Evolutionary conservation across 2,329 filamentous ascomycete species (phyloP), one percentile per base, ranked within the genome.

Genomic region (Shiraia bambusicola): DNA sequence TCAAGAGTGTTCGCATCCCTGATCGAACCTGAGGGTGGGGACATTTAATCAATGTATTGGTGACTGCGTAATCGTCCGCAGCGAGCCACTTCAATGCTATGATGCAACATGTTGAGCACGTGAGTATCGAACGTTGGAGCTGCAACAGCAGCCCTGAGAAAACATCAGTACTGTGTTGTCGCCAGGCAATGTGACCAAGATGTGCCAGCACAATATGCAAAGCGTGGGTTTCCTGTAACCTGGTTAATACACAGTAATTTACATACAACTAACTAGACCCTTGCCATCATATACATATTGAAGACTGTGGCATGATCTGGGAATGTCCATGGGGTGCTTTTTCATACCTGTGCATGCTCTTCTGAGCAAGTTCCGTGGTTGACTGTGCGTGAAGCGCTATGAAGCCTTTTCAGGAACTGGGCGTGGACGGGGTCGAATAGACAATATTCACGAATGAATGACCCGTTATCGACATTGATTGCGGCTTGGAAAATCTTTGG

Each of bases 371-470:
- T 65, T 0, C 72, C 70, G 14, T 65, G 50, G 35, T 74, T 76
- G 25, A 80, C 56, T 14, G 72, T 68, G 34, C 75, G 79, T 35
- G 83, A 70, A 28, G 79, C 77, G 6, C 72, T 67, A 22, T 93
- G 76, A 27, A 88, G 72, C 39, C 76, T 75, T 26, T 77, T 73
- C 12, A 90, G 77, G 52, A 95, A 88, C 2, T 72, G 69, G 2
- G 82, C 75, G 58, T 95, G 87, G 24, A 76, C 76, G 2, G 81
- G 79, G 56, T 95, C 90, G 56, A 86, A 87, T 16, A 94, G 75
- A 63, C 86, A 91, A 59, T 94, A 90, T 13, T 86, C 82, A 38
- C 86, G 81, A 33, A 95, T 76, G 16, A 88, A 78, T 2, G 80
- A 54, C 47, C 86, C 82, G 54, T 96, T 96, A 36, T 92, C 84